A percentile compares a stretch with the other conserved stretches of the same genome.
These are phyloP conservation scores for Rhizomucor miehei DNA, from an alignment of 371 early-diverging fungal genomes.

Conservation along the genomic window DNA sequence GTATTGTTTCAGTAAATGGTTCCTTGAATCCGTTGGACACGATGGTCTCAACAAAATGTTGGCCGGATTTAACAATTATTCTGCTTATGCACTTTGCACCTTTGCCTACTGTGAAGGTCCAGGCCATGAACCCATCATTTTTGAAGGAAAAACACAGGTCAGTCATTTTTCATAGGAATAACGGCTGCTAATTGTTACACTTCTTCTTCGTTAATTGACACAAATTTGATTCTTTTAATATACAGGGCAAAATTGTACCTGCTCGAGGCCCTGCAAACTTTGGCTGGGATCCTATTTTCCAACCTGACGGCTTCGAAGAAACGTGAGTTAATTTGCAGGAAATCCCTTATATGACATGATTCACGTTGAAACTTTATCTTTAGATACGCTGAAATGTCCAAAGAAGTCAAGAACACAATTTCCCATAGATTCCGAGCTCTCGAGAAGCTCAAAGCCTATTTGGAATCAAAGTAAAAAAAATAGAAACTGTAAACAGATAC, in stretches of 20 bases:
- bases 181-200: neutral
- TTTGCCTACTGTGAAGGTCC: constrained; percentile 86
- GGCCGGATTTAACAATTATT: constrained; percentile 80
- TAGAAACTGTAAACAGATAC: too few species aligned
- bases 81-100: constrained; percentile 88
- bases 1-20: constrained; percentile 81
- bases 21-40: constrained; percentile 78
- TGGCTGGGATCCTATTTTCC: constrained; percentile 97
- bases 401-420: constrained; percentile 81
- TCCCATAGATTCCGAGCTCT: constrained; percentile 87
- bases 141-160: constrained; percentile 84
- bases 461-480: constrained; percentile 10
- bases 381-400: constrained; percentile 91
- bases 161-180: constrained; percentile 6
- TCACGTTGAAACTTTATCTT: constrained; percentile 5
- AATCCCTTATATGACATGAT: neutral
- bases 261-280: constrained; percentile 84
- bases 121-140: constrained; percentile 82
- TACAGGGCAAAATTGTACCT: constrained; percentile 80
- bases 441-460: constrained; percentile 62
- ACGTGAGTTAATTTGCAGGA: constrained; percentile 45
- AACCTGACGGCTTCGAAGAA: constrained; percentile 77
- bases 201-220: too few species aligned
- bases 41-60: constrained; percentile 83
- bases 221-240: neutral